phyloP scores from a whole-genome alignment of 441 rosid species.

The Croton laevigatus region DNA sequence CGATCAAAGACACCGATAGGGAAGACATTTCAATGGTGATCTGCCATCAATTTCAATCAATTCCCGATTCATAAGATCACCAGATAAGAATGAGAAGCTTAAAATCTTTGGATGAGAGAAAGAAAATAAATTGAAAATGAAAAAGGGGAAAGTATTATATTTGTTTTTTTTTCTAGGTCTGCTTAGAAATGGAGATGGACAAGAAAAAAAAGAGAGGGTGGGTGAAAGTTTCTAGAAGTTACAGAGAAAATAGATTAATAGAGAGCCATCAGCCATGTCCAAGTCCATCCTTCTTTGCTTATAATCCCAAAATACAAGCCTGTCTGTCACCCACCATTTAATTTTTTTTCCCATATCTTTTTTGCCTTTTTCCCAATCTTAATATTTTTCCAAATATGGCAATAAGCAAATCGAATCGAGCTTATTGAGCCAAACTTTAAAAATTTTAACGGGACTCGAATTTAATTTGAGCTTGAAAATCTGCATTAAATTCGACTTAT shows the following conservation, averaged over 20 bases:
- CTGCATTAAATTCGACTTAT: no score
- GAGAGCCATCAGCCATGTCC: neutral
- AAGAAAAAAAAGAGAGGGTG: slow-evolving; percentile 8
- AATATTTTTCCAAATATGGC: neutral
- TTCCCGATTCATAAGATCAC: slow-evolving; percentile 15
- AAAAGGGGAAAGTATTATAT: neutral
- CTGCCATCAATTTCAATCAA: slow-evolving; percentile 27
- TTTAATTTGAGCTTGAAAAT: no score
- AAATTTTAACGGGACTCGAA: no score
- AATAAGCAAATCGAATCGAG: no score
- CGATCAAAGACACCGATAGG: slow-evolving; percentile 25
- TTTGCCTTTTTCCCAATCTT: slow-evolving; percentile 9
- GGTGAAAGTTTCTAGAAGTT: slow-evolving; percentile 11
- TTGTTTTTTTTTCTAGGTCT: slow-evolving; percentile 12
- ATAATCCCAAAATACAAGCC: slow-evolving; percentile 28
- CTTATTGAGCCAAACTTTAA: no score
- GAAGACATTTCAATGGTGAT: slow-evolving; percentile 35
- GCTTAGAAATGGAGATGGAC: slow-evolving; percentile 15
- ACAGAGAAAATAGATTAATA: slow-evolving; percentile 4
- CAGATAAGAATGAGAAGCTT: neutral
- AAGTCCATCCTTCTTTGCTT: slow-evolving; percentile 21
- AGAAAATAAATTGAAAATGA: neutral
- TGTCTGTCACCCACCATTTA: slow-evolving; percentile 16
- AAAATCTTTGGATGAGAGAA: neutral
- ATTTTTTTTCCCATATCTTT: slow-evolving; percentile 14